Conservation (phyloP, 345 rosid species). For the Gossypium herbaceum region DNA sequence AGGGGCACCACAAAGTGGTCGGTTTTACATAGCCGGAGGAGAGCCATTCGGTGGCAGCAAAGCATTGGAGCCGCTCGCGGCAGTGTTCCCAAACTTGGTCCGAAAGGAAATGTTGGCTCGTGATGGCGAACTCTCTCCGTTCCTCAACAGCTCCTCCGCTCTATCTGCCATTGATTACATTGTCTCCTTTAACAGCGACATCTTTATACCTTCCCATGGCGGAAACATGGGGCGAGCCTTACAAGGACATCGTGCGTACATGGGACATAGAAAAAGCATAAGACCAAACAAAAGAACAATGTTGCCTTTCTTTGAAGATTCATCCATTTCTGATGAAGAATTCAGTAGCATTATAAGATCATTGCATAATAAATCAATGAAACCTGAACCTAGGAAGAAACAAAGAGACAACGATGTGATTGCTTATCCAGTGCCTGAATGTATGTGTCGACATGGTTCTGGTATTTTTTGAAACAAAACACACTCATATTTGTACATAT, state of each 20-base stretch:
- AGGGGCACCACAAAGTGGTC: conserved; percentile 53
- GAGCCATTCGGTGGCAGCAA: conserved; percentile 64
- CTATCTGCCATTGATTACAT: conserved; percentile 75
- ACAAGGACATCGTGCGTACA: conserved; percentile 77
- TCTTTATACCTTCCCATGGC: conserved; percentile 78
- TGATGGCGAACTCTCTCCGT: conserved; percentile 56
- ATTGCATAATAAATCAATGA: conserved; percentile 55
- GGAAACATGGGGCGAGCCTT: conserved; percentile 81
- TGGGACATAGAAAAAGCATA: conserved; percentile 66
- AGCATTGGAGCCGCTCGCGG: conserved; percentile 53
- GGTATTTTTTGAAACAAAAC: conserved; percentile 18
- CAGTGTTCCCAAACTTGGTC: conserved; percentile 49
- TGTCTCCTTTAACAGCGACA: conserved; percentile 61
- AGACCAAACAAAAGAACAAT: conserved; percentile 65
- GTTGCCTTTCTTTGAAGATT: conserved; percentile 54
- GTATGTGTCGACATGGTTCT: conserved; percentile 53
- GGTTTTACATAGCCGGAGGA: conserved; percentile 66
- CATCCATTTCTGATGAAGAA: conserved; percentile 46
- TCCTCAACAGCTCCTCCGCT: conserved; percentile 50
- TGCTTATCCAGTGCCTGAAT: conserved; percentile 68
- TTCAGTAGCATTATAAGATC: conserved; percentile 40
- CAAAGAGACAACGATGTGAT: conserved; percentile 56
- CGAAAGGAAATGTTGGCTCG: conserved; percentile 52
- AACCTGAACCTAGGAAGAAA: conserved; percentile 49
- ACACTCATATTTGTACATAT: not conserved